A percentile compares a stretch with the other conserved stretches of the same genome.
phyloP scores from a whole-genome alignment of 352 stramenopile genomes.

The Phytophthora cryptogea region DNA sequence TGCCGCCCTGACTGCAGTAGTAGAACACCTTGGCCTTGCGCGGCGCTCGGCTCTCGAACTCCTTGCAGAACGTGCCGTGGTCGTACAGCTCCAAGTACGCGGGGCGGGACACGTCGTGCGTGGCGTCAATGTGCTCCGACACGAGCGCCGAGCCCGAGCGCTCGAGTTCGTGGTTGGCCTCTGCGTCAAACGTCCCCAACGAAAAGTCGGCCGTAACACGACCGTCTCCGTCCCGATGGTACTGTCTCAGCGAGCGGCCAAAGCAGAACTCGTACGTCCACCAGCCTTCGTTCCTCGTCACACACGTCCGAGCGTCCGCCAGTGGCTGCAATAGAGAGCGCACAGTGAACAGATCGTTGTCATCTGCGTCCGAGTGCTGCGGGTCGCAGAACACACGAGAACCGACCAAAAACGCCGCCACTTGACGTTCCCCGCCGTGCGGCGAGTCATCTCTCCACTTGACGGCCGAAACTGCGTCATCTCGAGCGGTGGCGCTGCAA shows the following conservation, averaged over 20 bases:
- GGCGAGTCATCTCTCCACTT: slow-evolving; percentile 35
- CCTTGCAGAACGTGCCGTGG: slow-evolving; percentile 72
- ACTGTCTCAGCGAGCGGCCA: slow-evolving; percentile 69
- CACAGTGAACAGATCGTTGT: slow-evolving; percentile 55
- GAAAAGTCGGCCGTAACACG: slow-evolving; percentile 72
- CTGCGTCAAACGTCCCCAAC: slow-evolving; percentile 56
- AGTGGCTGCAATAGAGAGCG: slow-evolving; percentile 58
- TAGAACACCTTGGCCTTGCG: slow-evolving; percentile 75
- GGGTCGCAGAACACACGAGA: slow-evolving; percentile 75
- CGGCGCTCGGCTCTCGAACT: slow-evolving; percentile 60
- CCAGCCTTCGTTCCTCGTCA: slow-evolving; percentile 83
- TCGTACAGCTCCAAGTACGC: slow-evolving; percentile 77
- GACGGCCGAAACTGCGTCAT: slow-evolving; percentile 53
- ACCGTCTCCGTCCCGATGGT: slow-evolving; percentile 71
- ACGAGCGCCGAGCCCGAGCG: slow-evolving; percentile 51
- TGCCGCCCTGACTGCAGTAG: slow-evolving; percentile 72
- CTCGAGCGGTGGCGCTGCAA: slow-evolving; percentile 49
- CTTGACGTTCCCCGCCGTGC: slow-evolving; percentile 9
- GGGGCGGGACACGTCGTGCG: slow-evolving; percentile 68
- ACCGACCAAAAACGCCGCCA: slow-evolving; percentile 59
- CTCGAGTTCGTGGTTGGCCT: slow-evolving; percentile 58
- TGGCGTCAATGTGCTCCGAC: slow-evolving; percentile 78
- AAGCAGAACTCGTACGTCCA: slow-evolving; percentile 89
- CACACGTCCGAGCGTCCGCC: slow-evolving; percentile 51
- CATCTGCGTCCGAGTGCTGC: slow-evolving; percentile 50